A percentile compares a stretch with the other conserved stretches of the same genome.
These are phyloP conservation scores for Colletotrichum tropicicola DNA, from an alignment of 2,329 filamentous ascomycete species.

Conservation along the genomic window DNA sequence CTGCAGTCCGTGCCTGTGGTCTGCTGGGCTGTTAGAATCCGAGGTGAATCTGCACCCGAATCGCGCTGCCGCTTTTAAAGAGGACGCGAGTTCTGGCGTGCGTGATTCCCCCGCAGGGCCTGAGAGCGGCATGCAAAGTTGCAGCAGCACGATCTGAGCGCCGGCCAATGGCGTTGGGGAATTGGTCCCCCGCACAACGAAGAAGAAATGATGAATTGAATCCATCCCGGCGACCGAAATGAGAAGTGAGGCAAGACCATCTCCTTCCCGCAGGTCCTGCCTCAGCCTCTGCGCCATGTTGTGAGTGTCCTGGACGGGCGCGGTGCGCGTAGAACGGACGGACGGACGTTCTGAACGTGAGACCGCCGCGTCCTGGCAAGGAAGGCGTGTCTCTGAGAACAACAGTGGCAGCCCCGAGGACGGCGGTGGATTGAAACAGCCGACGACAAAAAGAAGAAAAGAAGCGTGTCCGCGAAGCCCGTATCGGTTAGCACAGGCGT, in stretches of 20 bases:
- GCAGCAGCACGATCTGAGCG: constrained; percentile 11
- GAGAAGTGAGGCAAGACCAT: neutral
- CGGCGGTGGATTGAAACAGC: constrained; percentile 13
- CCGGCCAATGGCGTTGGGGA: constrained; percentile 2
- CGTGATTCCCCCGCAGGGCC: constrained; percentile 13
- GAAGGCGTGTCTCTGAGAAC: neutral
- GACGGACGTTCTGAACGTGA: neutral
- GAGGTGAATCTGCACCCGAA: neutral
- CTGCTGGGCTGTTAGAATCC: constrained; percentile 18
- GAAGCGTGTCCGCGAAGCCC: constrained; percentile 2
- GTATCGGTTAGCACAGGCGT: neutral
- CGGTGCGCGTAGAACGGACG: neutral
- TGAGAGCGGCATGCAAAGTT: constrained; percentile 18
- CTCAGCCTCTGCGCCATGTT: neutral
- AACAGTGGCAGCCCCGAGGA: neutral
- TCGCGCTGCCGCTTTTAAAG: neutral
- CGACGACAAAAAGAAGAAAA: constrained; percentile 4
- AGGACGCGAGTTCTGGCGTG: constrained; percentile 4
- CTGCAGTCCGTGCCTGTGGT: neutral
- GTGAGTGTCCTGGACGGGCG: too few species aligned
- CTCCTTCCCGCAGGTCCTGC: neutral
- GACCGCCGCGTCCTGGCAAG: neutral
- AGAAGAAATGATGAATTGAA: constrained; percentile 3
- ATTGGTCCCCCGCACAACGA: constrained; percentile 13
- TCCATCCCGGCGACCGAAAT: neutral